A percentile compares a stretch with the other conserved stretches of the same genome.
phyloP scores from a whole-genome alignment of 441 rosid species.

The Croton laevigatus region DNA sequence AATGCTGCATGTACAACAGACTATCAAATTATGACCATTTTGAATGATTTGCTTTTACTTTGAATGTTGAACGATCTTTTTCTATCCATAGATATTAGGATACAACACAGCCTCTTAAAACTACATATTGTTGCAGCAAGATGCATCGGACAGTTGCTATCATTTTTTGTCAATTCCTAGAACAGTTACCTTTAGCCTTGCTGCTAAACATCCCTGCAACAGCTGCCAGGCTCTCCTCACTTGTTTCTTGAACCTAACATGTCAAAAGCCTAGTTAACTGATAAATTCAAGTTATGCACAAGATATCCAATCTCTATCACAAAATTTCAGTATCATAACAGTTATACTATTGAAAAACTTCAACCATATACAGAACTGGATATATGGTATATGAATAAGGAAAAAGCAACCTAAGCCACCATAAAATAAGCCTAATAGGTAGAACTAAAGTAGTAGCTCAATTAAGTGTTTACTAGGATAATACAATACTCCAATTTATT shows the following conservation, averaged over 20 bases:
- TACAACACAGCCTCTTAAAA: neutral
- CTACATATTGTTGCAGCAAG: neutral
- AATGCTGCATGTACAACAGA: neutral
- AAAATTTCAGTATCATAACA: neutral
- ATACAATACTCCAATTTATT: no score
- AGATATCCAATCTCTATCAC: neutral
- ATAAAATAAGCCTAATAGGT: no score
- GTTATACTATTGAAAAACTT: neutral
- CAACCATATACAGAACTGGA: neutral
- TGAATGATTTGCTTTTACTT: neutral
- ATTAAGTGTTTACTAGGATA: no score
- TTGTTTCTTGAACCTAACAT: slow-evolving; percentile 82
- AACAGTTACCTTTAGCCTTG: slow-evolving; percentile 93
- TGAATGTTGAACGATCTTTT: neutral
- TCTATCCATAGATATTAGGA: neutral
- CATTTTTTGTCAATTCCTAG: slow-evolving; percentile 14
- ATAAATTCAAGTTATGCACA: slow-evolving; percentile 24
- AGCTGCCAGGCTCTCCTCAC: slow-evolving; percentile 97
- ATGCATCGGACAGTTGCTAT: neutral
- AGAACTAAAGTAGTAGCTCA: no score
- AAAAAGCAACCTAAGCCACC: neutral
- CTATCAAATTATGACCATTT: neutral
- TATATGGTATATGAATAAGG: neutral
- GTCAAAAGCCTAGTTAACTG: slow-evolving; percentile 23
- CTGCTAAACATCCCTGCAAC: slow-evolving; percentile 99